Conservation (phyloP, 257 asterid genomes). For the Striga asiatica region DNA sequence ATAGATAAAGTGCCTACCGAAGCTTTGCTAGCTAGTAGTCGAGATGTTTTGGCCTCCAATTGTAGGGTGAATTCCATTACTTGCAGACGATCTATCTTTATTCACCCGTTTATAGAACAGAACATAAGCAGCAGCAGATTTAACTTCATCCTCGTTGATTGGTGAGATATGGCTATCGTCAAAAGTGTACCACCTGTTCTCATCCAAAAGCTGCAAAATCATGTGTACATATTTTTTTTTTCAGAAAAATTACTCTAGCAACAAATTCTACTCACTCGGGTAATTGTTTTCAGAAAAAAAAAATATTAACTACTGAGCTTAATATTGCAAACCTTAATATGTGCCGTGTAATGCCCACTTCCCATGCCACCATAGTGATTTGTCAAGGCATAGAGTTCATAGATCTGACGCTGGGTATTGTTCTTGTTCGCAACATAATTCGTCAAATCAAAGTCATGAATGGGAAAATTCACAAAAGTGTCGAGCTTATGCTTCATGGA, state of each 20-base stretch:
- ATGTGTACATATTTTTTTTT: neutral
- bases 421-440: constrained; percentile 91
- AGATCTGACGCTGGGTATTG: constrained; percentile 68
- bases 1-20: neutral
- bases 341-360: constrained; percentile 95
- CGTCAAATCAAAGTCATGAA: constrained; percentile 87
- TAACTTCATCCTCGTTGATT: constrained; percentile 85
- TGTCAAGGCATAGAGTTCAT: constrained; percentile 88
- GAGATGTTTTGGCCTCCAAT: constrained; percentile 21
- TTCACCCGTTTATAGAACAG: constrained; percentile 79
- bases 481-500: constrained; percentile 97
- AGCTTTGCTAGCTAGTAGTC: constrained; percentile 20
- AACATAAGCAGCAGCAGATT: constrained; percentile 90
- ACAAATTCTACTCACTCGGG: no score
- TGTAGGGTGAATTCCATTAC: constrained; percentile 41
- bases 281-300: no score
- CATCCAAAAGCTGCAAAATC: constrained; percentile 70
- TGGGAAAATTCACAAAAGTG: constrained; percentile 89
- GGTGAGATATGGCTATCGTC: constrained; percentile 85
- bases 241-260: no score
- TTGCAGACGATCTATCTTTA: constrained; percentile 42
- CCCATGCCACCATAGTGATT: constrained; percentile 99
- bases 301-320: neutral
- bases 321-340: constrained; percentile 61
- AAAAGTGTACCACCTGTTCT: constrained; percentile 91